A percentile compares a stretch with the other conserved stretches of the same genome.
Evolutionary conservation across 2,329 filamentous ascomycete genomes (phyloP).

Genomic region (Cadophora sp.): DNA sequence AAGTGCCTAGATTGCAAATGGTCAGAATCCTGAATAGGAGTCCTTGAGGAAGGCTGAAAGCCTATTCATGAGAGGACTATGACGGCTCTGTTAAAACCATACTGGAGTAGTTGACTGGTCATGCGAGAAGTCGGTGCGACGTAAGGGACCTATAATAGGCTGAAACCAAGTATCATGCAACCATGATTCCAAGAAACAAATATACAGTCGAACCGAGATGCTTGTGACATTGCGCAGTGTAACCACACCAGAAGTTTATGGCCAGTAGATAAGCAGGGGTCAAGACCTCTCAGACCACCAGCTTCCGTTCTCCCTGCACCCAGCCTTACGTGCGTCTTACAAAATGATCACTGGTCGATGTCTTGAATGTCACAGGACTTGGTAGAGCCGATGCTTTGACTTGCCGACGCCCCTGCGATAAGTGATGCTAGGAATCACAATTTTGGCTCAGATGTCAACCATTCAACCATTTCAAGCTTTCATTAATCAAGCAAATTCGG

Average conservation of each 20-base stretch:
- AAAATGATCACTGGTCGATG: too few relatives aligned
- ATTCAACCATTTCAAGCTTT: too few relatives aligned
- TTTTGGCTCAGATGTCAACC: too few relatives aligned
- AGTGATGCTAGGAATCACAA: too few relatives aligned
- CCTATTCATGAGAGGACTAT: neutral
- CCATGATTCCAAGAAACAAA: neutral
- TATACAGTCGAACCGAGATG: neutral
- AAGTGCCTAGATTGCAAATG: neutral
- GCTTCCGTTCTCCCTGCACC: too few relatives aligned
- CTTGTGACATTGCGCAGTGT: neutral
- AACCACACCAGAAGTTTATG: neutral
- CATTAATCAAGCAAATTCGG: too few relatives aligned
- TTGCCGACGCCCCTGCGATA: too few relatives aligned
- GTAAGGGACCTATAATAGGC: neutral
- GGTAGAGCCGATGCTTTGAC: too few relatives aligned
- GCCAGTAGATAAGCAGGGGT: neutral
- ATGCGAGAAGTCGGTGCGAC: neutral
- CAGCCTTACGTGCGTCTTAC: too few relatives aligned
- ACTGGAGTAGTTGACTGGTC: neutral
- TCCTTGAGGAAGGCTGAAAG: neutral
- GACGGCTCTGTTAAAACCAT: neutral
- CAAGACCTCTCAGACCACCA: too few relatives aligned
- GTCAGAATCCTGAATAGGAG: neutral
- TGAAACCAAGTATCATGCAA: neutral
- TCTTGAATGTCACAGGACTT: too few relatives aligned